Percentiles rank a stretch among this genome's conserved stretches.
These are phyloP conservation scores for Wickerhamiella galacta DNA, from an alignment of 805 yeast genomes.

Conservation along the genomic window DNA sequence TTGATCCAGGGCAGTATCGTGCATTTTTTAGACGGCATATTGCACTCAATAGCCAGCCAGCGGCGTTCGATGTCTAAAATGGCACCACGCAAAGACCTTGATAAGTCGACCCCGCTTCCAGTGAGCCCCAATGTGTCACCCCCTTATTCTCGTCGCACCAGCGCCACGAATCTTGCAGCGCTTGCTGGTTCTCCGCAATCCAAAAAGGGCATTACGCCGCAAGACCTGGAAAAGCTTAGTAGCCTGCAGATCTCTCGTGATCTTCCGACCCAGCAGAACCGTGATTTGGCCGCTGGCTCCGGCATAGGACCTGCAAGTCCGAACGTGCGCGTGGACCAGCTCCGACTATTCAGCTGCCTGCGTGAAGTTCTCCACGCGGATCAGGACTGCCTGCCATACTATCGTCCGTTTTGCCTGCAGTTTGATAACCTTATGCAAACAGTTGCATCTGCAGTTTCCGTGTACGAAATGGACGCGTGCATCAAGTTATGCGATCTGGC, in stretches of 20 bases:
- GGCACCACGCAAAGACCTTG: too few species aligned
- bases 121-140: too few species aligned
- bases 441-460: constrained; percentile 19
- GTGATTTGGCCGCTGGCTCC: constrained; percentile 2
- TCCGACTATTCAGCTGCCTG: constrained; percentile 20
- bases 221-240: too few species aligned
- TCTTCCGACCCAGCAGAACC: too few species aligned
- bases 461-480: constrained; percentile 24
- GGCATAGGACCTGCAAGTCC: constrained; percentile 3
- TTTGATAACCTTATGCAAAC: constrained; percentile 25
- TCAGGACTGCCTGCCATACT: constrained; percentile 18
- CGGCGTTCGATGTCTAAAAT: too few species aligned
- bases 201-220: too few species aligned
- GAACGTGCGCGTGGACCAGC: constrained; percentile 22
- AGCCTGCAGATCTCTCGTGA: too few species aligned
- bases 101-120: too few species aligned
- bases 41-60: too few species aligned
- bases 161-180: too few species aligned
- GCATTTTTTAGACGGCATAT: constrained; percentile 12
- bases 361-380: constrained; percentile 26
- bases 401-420: constrained; percentile 18
- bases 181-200: too few species aligned
- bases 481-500: constrained; percentile 25
- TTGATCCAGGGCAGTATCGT: constrained; percentile 17
- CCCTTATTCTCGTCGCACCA: too few species aligned